Evolutionary conservation across 1,139 yeast genomes (phyloP), one percentile per base, ranked within the genome.

Genomic region (Zhuliangozyma blackwelliae): DNA sequence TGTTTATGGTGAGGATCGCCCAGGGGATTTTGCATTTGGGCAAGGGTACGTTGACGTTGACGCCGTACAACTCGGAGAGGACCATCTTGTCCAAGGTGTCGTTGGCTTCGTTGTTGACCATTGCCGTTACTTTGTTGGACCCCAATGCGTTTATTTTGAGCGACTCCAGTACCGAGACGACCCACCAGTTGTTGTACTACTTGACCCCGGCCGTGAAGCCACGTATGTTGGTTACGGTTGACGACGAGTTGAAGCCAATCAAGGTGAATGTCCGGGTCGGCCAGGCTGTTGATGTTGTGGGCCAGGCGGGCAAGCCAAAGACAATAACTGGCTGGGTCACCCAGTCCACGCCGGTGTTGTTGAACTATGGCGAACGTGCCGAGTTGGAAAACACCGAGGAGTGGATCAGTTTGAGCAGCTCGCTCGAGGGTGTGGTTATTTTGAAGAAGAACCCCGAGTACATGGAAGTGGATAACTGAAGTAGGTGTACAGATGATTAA

Each of bases 261-360:
- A 92, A 92, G 69, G 97, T 92, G 10, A 92, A 89, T 51, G 98
- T 92, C 7, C 79, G 98, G 56, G 97, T 94, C 28, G 98, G 98
- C 47, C 97, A 92, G 67, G 97, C 98, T 5, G 98, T 94, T 32
- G 98, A 94, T 59, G 88, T 90, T 32, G 97, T 94, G 44, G 98
- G 98, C 27, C 97, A 90, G 62, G 98, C 97, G 0, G 98, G 99
- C 68, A 88, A 88, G 53, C 98, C 98, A 30, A 92, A 92, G 69
- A 90, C 97, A 21, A 94, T 94, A 35, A 94, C 98, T 5, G 98
- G 98, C 30, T 94, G 98, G 98, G 97, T 92, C 20, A 94, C 99
- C 1, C 98, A 94, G 57, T 86, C 95, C 6, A 92, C 98, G 0
- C 99, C 99, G 0, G 98, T 92, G 20, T 71, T 94, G 51, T 72